Base-by-base conservation (phyloP, 129 eudicot species). In the Centella asiatica region DNA sequence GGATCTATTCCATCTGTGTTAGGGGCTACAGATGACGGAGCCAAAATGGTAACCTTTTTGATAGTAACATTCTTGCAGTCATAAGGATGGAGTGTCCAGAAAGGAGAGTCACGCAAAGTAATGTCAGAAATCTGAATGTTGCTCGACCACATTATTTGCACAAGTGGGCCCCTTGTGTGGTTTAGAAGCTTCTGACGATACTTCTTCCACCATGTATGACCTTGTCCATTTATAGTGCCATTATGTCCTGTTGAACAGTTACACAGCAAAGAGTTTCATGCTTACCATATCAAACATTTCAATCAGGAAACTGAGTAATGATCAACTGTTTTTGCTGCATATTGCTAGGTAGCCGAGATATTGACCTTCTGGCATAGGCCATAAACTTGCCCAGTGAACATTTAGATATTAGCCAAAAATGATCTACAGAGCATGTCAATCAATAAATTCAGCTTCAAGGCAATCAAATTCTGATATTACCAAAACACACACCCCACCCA, bases 1-100 rank as follows among this genome's bases (percentile, higher is more conserved):
- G 92, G 92, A 72, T 84, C 92, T 26, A 84, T 77, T 65, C 92
- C 92, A 69, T 84, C 92, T 19, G 92, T 84, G 47, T 84, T 84
- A 18, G 92, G 92, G 69, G 92, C 92, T 34, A 62, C 84, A 15
- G 66, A 64, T 24, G 72, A 69, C 8, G 92, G 87, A 66, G 84
- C 78, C 82, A 84, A 72, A 59, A 84, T 80, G 29, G 92, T 84
- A 19, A 84, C 81, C 32, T 84, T 80, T 42, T 81, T 73, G 64
- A 84, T 67, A 4, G 81, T 77, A 19, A 84, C 75, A 66, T 84
- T 84, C 74, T 72, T 76, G 72, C 92, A 84, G 71, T 84, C 87
- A 62, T 84, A 84, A 18, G 92, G 92, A 66, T 80, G 92, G 33
- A 84, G 74, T 0, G 92, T 84, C 92, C 92, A 84, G 75, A 84